These are phyloP conservation scores for Populus euphratica DNA, from an alignment of 345 rosid genomes.

Conservation along the genomic window DNA sequence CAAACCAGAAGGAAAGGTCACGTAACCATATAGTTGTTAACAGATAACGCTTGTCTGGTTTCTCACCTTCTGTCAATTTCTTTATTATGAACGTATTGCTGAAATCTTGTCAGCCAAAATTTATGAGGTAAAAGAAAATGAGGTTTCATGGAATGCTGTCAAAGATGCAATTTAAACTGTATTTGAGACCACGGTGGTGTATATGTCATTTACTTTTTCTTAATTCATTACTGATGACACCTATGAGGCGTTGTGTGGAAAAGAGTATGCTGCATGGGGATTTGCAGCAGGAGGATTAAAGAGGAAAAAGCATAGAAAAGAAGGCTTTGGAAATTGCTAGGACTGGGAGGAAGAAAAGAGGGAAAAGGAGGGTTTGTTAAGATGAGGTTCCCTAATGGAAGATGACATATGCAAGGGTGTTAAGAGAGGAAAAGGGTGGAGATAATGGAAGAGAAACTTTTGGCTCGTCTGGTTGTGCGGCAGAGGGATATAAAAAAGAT, in stretches of 20 bases:
- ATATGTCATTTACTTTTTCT: background rate
- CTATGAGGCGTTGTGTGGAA: constrained; percentile 10
- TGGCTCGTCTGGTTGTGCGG: constrained; percentile 46
- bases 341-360: constrained; percentile 31
- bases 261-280: constrained; percentile 26
- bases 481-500: constrained; percentile 26
- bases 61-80: background rate
- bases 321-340: constrained; percentile 40
- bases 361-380: constrained; percentile 39
- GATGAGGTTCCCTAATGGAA: constrained; percentile 50
- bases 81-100: background rate
- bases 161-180: background rate
- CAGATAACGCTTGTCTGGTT: background rate
- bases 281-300: constrained; percentile 27
- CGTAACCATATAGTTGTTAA: background rate
- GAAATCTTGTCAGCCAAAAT: background rate
- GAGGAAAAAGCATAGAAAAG: constrained; percentile 33
- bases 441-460: constrained; percentile 45
- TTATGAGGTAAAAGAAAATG: background rate
- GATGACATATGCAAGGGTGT: constrained; percentile 38
- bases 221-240: background rate
- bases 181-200: background rate
- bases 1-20: background rate
- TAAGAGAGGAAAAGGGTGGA: constrained; percentile 17
- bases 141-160: background rate